Conservation (phyloP, 345 rosid species). For the Litchi chinensis region DNA sequence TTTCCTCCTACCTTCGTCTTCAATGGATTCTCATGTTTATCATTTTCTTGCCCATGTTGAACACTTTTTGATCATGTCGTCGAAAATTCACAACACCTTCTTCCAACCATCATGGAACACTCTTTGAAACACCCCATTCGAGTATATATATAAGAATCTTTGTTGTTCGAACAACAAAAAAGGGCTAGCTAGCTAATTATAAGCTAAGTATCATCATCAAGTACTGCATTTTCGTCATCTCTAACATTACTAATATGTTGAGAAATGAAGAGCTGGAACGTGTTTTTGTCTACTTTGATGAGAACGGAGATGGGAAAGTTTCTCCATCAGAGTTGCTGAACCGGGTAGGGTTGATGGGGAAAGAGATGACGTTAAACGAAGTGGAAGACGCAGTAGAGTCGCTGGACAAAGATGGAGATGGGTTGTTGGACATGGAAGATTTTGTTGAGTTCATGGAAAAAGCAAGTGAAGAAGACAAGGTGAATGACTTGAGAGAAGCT, state of each 20-base stretch:
- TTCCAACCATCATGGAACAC: not conserved
- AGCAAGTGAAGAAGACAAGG: slow-evolving; percentile 48
- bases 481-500: slow-evolving; percentile 45
- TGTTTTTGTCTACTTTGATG: slow-evolving; percentile 39
- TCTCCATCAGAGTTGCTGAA: slow-evolving; percentile 44
- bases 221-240: not conserved
- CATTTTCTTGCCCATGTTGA: slow-evolving; percentile 11
- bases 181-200: no score
- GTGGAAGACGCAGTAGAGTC: slow-evolving; percentile 33
- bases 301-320: slow-evolving; percentile 50
- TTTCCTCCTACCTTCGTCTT: slow-evolving; percentile 21
- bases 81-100: slow-evolving; percentile 23
- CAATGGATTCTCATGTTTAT: not conserved
- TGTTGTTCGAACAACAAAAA: no score
- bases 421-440: slow-evolving; percentile 50
- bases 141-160: no score
- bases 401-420: slow-evolving; percentile 51
- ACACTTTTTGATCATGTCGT: not conserved
- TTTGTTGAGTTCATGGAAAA: slow-evolving; percentile 44
- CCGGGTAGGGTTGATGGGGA: slow-evolving; percentile 29
- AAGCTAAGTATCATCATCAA: no score
- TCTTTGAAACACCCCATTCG: not conserved
- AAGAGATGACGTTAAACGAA: slow-evolving; percentile 32
- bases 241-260: not conserved
- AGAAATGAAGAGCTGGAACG: slow-evolving; percentile 22